Conservation (phyloP, 2,329 filamentous ascomycete species). For the Pseudogymnoascus sp. region DNA sequence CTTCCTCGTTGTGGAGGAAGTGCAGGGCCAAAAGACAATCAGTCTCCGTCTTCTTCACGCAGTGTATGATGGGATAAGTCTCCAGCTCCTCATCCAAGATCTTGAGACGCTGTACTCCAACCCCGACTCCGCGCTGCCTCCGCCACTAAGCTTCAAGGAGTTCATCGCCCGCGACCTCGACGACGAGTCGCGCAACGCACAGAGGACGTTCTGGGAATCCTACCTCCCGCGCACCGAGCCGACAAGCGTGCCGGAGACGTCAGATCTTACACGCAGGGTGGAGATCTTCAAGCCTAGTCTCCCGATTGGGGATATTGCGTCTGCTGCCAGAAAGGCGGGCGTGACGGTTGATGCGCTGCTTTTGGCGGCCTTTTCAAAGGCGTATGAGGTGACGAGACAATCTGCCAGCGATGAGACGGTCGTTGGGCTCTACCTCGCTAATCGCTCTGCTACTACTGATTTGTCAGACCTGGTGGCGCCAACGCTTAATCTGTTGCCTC, state of each 20-base stretch:
- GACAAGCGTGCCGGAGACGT: conserved; percentile 15
- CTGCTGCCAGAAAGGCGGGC: conserved; percentile 40
- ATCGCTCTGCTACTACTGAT: conserved; percentile 49
- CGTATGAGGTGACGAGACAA: conserved; percentile 12
- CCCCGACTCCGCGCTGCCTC: background rate
- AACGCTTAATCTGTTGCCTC: conserved; percentile 70
- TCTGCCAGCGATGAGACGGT: conserved; percentile 38
- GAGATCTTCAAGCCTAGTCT: conserved; percentile 38
- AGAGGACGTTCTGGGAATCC: conserved; percentile 36
- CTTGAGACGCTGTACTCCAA: conserved; percentile 37
- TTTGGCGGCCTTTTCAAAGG: conserved; percentile 60
- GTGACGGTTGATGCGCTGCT: conserved; percentile 67
- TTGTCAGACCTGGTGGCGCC: conserved; percentile 51
- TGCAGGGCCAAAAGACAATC: conserved; percentile 9
- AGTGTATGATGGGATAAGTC: conserved; percentile 77
- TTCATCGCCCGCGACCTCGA: conserved; percentile 29
- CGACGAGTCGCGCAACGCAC: background rate
- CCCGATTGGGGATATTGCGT: conserved; percentile 33
- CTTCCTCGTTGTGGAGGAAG: conserved; percentile 18
- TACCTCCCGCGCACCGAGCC: conserved; percentile 32
- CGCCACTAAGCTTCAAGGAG: conserved; percentile 16
- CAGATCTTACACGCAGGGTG: conserved; percentile 17
- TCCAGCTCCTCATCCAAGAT: conserved; percentile 53
- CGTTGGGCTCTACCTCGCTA: conserved; percentile 77
- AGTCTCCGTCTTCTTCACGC: conserved; percentile 69